Conservation (phyloP, 768 basidiomycete species). For the Termitomyces sp. region DNA sequence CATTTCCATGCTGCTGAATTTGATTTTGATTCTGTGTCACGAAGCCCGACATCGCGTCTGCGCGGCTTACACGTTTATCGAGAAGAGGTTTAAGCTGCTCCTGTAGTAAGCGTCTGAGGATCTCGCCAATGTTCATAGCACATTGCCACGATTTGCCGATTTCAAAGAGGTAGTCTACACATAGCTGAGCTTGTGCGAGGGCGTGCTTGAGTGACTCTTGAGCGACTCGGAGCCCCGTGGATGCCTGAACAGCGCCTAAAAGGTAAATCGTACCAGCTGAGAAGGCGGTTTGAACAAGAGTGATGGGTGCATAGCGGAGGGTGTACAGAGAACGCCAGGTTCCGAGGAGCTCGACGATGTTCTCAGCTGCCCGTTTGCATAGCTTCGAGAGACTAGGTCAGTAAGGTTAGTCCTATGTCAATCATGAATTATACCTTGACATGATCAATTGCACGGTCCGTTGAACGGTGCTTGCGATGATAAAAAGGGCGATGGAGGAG, state of each 20-base stretch:
- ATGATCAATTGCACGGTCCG: slow-evolving; percentile 44
- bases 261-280: slow-evolving; percentile 59
- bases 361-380: slow-evolving; percentile 51
- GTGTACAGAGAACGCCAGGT: slow-evolving; percentile 52
- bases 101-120: slow-evolving; percentile 40
- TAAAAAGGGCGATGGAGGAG: slow-evolving; percentile 59
- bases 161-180: slow-evolving; percentile 49
- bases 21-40: background rate
- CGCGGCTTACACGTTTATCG: slow-evolving; percentile 26
- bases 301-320: slow-evolving; percentile 56
- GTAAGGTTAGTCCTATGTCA: slow-evolving; percentile 15
- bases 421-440: slow-evolving; percentile 40
- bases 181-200: slow-evolving; percentile 40
- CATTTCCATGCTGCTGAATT: background rate
- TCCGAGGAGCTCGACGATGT: slow-evolving; percentile 50
- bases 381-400: slow-evolving; percentile 29
- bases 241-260: slow-evolving; percentile 50
- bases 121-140: slow-evolving; percentile 45
- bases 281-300: slow-evolving; percentile 55
- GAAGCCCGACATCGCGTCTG: background rate
- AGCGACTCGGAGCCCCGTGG: slow-evolving; percentile 44
- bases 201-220: slow-evolving; percentile 43
- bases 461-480: slow-evolving; percentile 36
- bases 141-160: slow-evolving; percentile 54
- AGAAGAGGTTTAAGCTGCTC: slow-evolving; percentile 41